Base-by-base conservation (phyloP, 768 basidiomycete genomes). In the Hericium coralloides region DNA sequence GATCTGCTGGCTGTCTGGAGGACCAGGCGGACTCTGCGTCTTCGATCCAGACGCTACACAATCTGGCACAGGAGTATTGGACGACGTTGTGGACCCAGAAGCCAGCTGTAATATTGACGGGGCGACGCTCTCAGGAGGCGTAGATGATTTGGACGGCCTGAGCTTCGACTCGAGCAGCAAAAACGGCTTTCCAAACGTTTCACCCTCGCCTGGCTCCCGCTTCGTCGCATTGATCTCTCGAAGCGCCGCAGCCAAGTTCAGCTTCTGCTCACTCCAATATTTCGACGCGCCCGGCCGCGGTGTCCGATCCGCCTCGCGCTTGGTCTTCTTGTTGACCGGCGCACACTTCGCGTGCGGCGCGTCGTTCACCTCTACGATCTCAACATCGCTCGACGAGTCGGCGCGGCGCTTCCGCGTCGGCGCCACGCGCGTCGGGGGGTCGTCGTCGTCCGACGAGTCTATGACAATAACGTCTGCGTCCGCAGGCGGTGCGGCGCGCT, bases 391-490 rank as follows among this genome's bases (percentile, higher is more conserved):
- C 18, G 58, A 37, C 37, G 25, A 14, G 51, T 57, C 48, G n/a
- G 57, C 41, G 47, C 58, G 59, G 37, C 61, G 56, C 43, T 56
- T 60, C 38, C 54, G 15, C 25, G 18, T 10, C 12, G 56, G 49
- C 8, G 37, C 26, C n/a, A 57, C 55, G 7, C 14, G 43, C 36
- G 22, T 39, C 43, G 15, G 48, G 17, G 12, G 23, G 12, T 39
- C 50, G 17, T 43, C 57, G 15, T 68, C 69, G 37, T 68, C 68
- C 47, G 69, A 67, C 3, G 67, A 68, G 49, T 68, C 70, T 18
- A 71, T 66, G 55, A 70, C 61, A 26, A 72, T 69, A 38, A 71
- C 60, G 1, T 71, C 68, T 6, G 48, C 31, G 48, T 25, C 37
- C 3, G 48, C 45, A 18, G 50, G 53, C 17, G 51, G 52, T 1